Evolutionary conservation across 495 filamentous ascomycete genomes (phyloP).

Genomic region (Bombardia bombarda): DNA sequence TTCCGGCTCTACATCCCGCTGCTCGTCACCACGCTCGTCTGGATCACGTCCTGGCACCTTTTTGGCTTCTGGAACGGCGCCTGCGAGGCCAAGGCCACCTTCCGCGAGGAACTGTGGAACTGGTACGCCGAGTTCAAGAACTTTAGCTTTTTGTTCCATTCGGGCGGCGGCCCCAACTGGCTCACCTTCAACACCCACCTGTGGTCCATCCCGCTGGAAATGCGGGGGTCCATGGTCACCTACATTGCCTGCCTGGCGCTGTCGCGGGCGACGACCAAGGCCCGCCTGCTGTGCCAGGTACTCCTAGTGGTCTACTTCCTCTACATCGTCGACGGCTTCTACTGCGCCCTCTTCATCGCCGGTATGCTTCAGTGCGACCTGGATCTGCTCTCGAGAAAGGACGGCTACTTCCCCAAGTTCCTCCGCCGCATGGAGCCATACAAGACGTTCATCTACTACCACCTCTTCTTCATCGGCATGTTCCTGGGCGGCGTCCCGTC

Average conservation of each 20-base stretch:
- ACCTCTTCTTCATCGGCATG: conserved; percentile 35
- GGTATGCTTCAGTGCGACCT: conserved; percentile 45
- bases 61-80: conserved; percentile 35
- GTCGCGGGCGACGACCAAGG: conserved; percentile 27
- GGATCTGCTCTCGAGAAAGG: conserved; percentile 33
- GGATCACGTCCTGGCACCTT: conserved; percentile 41
- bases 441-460: conserved; percentile 40
- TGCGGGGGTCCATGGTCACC: conserved; percentile 37
- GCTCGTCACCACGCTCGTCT: conserved; percentile 40
- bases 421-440: conserved; percentile 31
- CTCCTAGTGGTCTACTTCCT: conserved; percentile 29
- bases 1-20: conserved; percentile 27
- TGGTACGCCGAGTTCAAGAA: conserved; percentile 53
- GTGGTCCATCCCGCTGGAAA: conserved; percentile 37
- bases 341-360: conserved; percentile 37
- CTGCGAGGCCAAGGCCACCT: conserved; percentile 27
- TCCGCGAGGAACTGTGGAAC: conserved; percentile 38
- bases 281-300: conserved; percentile 26
- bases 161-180: conserved; percentile 32
- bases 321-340: conserved; percentile 42
- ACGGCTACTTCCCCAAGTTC: conserved; percentile 29
- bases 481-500: conserved; percentile 43
- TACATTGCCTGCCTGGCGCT: conserved; percentile 36
- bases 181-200: conserved; percentile 30
- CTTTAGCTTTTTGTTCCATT: conserved; percentile 51